Base-by-base conservation (phyloP, 441 rosid genomes). In the Pelargonium hybrid region DNA sequence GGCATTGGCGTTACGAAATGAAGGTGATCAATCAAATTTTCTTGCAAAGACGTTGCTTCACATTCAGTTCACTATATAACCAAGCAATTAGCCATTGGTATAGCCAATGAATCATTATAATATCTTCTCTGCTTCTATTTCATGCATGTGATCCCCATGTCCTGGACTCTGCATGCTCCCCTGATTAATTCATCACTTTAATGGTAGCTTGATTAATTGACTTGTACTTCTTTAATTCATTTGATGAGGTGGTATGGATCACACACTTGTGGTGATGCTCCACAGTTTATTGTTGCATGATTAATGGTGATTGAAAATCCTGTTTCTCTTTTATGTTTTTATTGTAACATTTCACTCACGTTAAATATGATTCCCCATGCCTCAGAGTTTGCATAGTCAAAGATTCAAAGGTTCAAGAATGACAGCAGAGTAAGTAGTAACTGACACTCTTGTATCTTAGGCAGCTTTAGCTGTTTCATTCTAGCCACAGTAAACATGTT, bases 1-100 rank as follows among this genome's bases (percentile, higher is more conserved):
- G 97, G 96, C 74, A 71, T 52, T 93, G 98, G 98, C 92, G 98
- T 37, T 91, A 93, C 69, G 89, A 88, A 56, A 74, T 87, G 78
- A 88, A 91, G 98, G 98, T 93, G 77, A 69, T 66, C 50, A 50
- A 45, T 50, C 41, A 29, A 66, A 21, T 73, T 43, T 66, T 21
- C 31, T 62, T 25, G 17, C 29, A 26, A 65, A 10, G 6, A 21
- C 10, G 65, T 48, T 17, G 7, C 66, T 20, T 66, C 39, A 25
- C 18, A 11, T 72, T 18, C 23, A 29, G 34, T 65, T 56, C 45
- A 57, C 34, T 67, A 54, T 1, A 48, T 48, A 48, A 5, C 14
- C 18, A 26, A 26, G 29, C 9, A 13, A 41, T 56, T 25, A 14
- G 45, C 65, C 15, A 47, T 41, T 43, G 14, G 10, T 21, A 37